phyloP scores from a whole-genome alignment of 2,329 filamentous ascomycete genomes.

The Periconia sp. region DNA sequence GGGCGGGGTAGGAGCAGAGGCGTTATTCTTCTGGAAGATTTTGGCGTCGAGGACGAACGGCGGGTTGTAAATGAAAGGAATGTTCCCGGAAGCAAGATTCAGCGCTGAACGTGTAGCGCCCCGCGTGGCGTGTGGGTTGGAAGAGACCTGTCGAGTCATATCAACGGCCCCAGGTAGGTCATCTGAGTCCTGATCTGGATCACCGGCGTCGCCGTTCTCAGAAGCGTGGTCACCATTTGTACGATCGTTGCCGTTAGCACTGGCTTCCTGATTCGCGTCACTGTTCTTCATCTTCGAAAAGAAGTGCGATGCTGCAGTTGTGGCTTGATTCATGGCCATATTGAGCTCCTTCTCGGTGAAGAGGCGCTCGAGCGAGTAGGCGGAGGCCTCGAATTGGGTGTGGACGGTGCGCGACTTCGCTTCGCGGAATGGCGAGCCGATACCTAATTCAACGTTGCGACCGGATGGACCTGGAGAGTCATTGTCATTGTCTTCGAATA shows the following conservation, averaged over 20 bases:
- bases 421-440: slow-evolving; percentile 58
- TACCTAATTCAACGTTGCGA: slow-evolving; percentile 55
- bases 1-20: slow-evolving; percentile 54
- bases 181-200: slow-evolving; percentile 44
- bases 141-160: slow-evolving; percentile 67
- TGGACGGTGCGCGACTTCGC: slow-evolving; percentile 59
- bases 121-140: slow-evolving; percentile 61
- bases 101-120: slow-evolving; percentile 61
- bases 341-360: slow-evolving; percentile 72
- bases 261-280: slow-evolving; percentile 37
- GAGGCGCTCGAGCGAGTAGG: slow-evolving; percentile 67
- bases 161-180: slow-evolving; percentile 55
- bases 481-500: slow-evolving; percentile 61
- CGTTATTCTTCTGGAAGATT: slow-evolving; percentile 55
- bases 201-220: slow-evolving; percentile 45
- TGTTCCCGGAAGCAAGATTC: slow-evolving; percentile 46
- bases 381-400: slow-evolving; percentile 63
- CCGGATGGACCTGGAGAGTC: slow-evolving; percentile 63
- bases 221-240: slow-evolving; percentile 45
- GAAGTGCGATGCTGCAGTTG: slow-evolving; percentile 62
- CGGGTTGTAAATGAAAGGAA: slow-evolving; percentile 50
- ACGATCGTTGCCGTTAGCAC: slow-evolving; percentile 38
- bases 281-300: slow-evolving; percentile 61
- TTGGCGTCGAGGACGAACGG: slow-evolving; percentile 54
- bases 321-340: slow-evolving; percentile 66